Base-by-base conservation (phyloP, 257 asterid species). In the Rauvolfia tetraphylla region DNA sequence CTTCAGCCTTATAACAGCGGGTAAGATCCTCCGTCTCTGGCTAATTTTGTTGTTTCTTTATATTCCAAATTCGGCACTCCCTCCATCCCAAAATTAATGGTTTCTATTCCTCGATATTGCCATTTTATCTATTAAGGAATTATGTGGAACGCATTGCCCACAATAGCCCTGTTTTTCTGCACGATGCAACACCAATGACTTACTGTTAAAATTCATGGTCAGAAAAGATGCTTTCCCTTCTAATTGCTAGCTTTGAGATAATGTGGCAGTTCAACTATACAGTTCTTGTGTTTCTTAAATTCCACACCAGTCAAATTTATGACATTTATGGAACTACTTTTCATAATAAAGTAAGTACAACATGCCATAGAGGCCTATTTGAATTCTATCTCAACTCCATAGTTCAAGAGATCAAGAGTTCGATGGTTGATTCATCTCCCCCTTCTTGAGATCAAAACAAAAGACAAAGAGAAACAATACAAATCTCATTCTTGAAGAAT, bases 1-100 rank as follows among this genome's bases (percentile, higher is more conserved):
- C 0, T 76, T 76, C 75, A 53, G 44, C 75, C 36, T 76, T 22
- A 76, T 68, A 48, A 51, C 75, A 27, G 44, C 54, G 42, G 80
- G 80, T 76, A 76, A 68, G 75, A 42, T 44, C 65, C 27, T 51
- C 36, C 7, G 29, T 25, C 41, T 51, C 58, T 29, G 68, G 53
- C 41, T n/a, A n/a, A 23, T 56, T 38, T 62, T 66, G 5, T 46
- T 46, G 7, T 46, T 46, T 46, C 9, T 10, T 46, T 46, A 13
- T 66, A 15, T 66, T 29, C 71, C 39, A 18, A 46, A 66, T 66
- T 36, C n/a, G 33, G 18, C 34, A 17, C 42, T 34, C 3, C 56
- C 22, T 49, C 56, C 56, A 49, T 49, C 22, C 56, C 27, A 4
- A 18, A 53, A 53, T 53, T 8, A 22, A 53, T 0, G 25, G 3